A percentile compares a stretch with the other conserved stretches of the same genome.
Conservation (phyloP, 2,329 filamentous ascomycete species). For the Curvularia hawaiiensis region DNA sequence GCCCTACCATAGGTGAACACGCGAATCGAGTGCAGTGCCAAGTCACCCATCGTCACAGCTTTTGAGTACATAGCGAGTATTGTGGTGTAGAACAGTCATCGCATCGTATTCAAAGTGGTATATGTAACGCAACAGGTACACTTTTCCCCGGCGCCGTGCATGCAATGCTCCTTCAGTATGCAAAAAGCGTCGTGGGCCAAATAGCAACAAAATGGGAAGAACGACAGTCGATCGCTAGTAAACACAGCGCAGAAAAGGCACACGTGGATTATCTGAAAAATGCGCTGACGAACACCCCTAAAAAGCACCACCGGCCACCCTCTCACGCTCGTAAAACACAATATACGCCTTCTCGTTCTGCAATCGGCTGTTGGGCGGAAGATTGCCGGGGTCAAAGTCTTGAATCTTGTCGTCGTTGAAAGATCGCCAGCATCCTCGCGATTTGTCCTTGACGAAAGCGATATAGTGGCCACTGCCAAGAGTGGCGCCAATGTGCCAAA, state of each 20-base stretch:
- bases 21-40: not conserved
- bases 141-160: constrained; percentile 12
- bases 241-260: not conserved
- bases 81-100: not conserved
- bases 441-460: constrained; percentile 59
- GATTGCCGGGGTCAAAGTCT: constrained; percentile 62
- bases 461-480: constrained; percentile 81
- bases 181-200: constrained; percentile 5
- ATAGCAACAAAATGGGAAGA: constrained; percentile 1
- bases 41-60: not conserved
- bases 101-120: constrained; percentile 13
- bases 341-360: constrained; percentile 70
- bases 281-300: constrained; percentile 7
- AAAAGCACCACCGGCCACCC: constrained; percentile 40
- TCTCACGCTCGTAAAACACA: constrained; percentile 63
- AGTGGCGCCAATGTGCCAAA: constrained; percentile 73
- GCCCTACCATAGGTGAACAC: constrained; percentile 7
- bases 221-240: not conserved
- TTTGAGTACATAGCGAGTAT: not conserved
- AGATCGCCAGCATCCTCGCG: constrained; percentile 62
- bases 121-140: constrained; percentile 4
- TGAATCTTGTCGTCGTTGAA: constrained; percentile 62
- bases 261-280: not conserved
- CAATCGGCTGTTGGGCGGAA: constrained; percentile 56
- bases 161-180: constrained; percentile 12